Base-by-base conservation (phyloP, 108 stramenopile species). In the Chaetoceros muelleri region DNA sequence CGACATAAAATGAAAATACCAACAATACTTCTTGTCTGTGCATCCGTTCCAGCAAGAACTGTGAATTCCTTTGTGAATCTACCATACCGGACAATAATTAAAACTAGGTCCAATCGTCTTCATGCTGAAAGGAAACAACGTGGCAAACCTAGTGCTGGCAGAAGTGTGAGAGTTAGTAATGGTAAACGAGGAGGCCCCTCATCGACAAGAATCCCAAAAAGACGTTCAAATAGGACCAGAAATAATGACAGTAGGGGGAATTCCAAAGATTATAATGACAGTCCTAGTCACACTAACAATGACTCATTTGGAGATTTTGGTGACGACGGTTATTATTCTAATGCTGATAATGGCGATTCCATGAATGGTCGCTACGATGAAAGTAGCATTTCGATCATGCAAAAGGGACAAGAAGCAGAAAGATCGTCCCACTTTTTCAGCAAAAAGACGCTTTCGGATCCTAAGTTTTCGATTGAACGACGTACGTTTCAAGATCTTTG, bases 371-470 rank as follows among this genome's bases (percentile, higher is more conserved):
- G 17, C 50, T 25, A n/a, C n/a, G 30, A 47, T 17, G 57, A 60
- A 5, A 64, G 40, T 24, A 45, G 2, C 22, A 34, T 1, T 17
- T 18, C 40, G 3, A 56, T 30, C 2, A 0, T 1, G 2, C 30
- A 10, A 16, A 31, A 25, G 57, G 10, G 48, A 25, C 17, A 28
- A 20, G 20, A 8, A 10, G 17, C 60, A 28, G 28, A 29, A 2
- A 25, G 28, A 30, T 31, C 65, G 23, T 79, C 81, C 22, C 84
- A 84, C 53, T 89, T 89, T 61, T 89, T 74, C 69, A 79, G 78
- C 52, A 69, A 71, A 31, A 90, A 90, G 56, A 26, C 77, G 0
- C 55, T 90, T 18, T 30, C 63, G 8, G 86, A 87, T 60, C 77
- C 81, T 3, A 58, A 71, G 49, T 76, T 88, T 53, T 58, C 62